phyloP scores from a whole-genome alignment of 2,329 filamentous ascomycete genomes.

The Calonectria leucothoes region DNA sequence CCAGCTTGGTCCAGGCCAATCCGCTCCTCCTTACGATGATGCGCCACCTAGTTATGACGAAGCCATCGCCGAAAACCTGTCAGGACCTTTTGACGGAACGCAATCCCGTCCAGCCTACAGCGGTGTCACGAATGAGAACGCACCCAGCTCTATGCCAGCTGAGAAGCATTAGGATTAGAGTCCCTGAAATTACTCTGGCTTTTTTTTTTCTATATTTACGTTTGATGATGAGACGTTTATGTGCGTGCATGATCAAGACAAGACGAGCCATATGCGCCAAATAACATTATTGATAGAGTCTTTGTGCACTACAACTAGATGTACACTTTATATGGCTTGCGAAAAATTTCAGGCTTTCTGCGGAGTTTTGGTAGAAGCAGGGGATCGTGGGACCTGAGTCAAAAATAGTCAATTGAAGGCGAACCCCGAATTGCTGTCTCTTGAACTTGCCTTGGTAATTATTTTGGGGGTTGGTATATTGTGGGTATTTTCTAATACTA shows the following conservation, averaged over 20 bases:
- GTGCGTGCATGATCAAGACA: background rate
- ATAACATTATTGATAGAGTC: conserved; percentile 16
- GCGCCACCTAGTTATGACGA: conserved; percentile 97
- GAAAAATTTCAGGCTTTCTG: background rate
- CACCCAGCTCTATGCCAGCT: conserved; percentile 61
- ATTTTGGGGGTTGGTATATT: background rate
- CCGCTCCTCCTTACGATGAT: conserved; percentile 69
- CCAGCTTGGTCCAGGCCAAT: conserved; percentile 60
- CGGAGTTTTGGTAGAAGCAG: background rate
- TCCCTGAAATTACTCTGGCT: background rate
- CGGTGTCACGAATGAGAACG: conserved; percentile 71
- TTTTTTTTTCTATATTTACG: conserved; percentile 22
- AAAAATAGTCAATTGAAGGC: background rate
- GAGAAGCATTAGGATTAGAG: conserved; percentile 49
- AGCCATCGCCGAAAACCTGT: conserved; percentile 82
- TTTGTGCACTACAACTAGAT: conserved; percentile 12
- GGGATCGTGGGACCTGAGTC: background rate
- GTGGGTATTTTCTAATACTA: background rate
- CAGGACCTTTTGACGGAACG: conserved; percentile 74
- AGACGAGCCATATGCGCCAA: background rate
- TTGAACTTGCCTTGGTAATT: no score
- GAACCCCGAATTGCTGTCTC: background rate
- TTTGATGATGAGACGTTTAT: conserved; percentile 23
- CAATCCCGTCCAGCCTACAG: conserved; percentile 74
- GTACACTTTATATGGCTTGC: background rate